Conservation (phyloP, 2,329 filamentous ascomycete genomes). For the Aspergillus oerlinghausenensis region DNA sequence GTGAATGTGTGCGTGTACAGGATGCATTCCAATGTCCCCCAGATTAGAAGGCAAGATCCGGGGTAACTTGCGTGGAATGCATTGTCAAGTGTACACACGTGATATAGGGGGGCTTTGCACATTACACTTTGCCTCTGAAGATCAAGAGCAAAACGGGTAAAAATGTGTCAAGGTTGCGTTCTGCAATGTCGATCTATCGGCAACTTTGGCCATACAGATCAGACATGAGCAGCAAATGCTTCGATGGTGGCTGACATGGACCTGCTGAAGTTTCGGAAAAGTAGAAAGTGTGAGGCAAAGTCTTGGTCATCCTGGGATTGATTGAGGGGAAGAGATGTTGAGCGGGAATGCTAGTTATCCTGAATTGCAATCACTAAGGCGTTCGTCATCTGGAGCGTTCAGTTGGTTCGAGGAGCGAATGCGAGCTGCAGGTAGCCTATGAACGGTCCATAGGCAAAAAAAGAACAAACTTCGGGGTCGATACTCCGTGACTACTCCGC, state of each 20-base stretch:
- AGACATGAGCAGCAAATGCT: conserved; percentile 1
- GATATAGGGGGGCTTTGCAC: neutral
- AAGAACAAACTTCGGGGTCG: neutral
- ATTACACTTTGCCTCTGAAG: neutral
- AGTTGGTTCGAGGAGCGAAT: neutral
- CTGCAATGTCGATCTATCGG: conserved; percentile 13
- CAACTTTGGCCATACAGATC: conserved; percentile 2
- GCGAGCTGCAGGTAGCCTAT: neutral
- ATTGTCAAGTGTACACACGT: neutral
- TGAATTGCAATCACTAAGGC: neutral
- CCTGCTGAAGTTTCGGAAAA: neutral
- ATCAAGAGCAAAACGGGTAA: conserved; percentile 7
- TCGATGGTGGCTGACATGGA: neutral
- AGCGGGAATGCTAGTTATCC: neutral
- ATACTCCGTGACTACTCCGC: neutral
- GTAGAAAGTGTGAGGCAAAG: neutral
- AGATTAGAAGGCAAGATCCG: conserved; percentile 4
- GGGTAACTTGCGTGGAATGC: neutral
- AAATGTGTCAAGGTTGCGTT: conserved; percentile 5
- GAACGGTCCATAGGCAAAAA: neutral
- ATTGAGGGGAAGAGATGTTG: neutral
- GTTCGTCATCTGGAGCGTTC: neutral
- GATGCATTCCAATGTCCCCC: conserved; percentile 13
- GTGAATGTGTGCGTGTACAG: conserved; percentile 6
- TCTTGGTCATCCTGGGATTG: neutral